Conservation (phyloP, 2,329 filamentous ascomycete species). For the Fusarium tuaranense region DNA sequence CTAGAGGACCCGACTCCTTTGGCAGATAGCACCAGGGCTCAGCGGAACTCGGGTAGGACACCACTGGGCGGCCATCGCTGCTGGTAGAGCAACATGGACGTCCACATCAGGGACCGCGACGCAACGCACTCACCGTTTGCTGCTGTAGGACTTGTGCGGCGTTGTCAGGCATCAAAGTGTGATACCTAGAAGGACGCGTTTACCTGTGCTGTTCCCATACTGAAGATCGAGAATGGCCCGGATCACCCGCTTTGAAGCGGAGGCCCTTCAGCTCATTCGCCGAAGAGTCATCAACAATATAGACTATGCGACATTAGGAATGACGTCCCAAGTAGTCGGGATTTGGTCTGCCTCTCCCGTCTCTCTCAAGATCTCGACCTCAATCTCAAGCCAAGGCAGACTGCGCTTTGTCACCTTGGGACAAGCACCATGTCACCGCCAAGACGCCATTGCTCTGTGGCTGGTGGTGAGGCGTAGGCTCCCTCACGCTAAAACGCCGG, state of each 20-base stretch:
- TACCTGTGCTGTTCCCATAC: neutral
- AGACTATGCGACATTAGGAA: neutral
- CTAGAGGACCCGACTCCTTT: constrained; percentile 13
- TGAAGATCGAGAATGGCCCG: neutral
- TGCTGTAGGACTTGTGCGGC: neutral
- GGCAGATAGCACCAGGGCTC: neutral
- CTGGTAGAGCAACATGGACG: neutral
- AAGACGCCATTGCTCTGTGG: neutral
- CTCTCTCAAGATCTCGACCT: neutral
- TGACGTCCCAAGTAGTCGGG: neutral
- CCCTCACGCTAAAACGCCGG: constrained; percentile 27
- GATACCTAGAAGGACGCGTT: neutral
- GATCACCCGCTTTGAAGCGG: neutral
- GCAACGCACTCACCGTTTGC: neutral
- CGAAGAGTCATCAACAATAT: neutral
- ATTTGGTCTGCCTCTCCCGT: neutral
- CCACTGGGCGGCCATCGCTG: neutral
- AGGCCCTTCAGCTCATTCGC: neutral
- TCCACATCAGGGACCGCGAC: neutral
- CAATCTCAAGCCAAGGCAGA: constrained; percentile 14
- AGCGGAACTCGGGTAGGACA: neutral
- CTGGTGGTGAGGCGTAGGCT: constrained; percentile 22
- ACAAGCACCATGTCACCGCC: neutral
- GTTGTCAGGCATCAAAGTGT: neutral
- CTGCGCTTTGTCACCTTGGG: constrained; percentile 11